Percentiles rank a stretch among this genome's conserved stretches.
Evolutionary conservation across 2,329 filamentous ascomycete genomes (phyloP).

Genomic region (Phialemonium atrogriseum): DNA sequence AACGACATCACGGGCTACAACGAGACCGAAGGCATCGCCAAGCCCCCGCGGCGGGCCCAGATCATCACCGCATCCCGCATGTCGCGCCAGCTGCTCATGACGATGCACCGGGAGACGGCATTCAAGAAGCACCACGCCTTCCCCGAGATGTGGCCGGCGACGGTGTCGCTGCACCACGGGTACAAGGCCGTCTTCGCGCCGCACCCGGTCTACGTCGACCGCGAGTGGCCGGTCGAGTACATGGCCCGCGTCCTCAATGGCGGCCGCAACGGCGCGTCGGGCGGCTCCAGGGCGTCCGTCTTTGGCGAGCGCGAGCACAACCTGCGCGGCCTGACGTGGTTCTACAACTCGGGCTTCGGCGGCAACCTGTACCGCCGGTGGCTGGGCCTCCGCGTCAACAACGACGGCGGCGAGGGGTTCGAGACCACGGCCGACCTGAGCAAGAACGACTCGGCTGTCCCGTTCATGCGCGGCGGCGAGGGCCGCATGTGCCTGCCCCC

Average conservation of each 20-base stretch:
- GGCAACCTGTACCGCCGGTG: slow-evolving; percentile 76
- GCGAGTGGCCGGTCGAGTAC: slow-evolving; percentile 74
- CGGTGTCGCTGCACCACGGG: slow-evolving; percentile 80
- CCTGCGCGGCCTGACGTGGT: slow-evolving; percentile 80
- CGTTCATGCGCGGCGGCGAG: slow-evolving; percentile 57
- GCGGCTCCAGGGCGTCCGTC: slow-evolving; percentile 63
- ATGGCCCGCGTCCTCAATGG: slow-evolving; percentile 75
- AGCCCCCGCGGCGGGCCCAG: slow-evolving; percentile 67
- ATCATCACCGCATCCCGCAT: slow-evolving; percentile 87
- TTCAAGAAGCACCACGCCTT: slow-evolving; percentile 84
- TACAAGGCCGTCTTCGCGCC: slow-evolving; percentile 88
- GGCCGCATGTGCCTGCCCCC: slow-evolving; percentile 86
- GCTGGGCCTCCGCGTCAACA: slow-evolving; percentile 74
- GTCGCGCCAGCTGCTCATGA: slow-evolving; percentile 67
- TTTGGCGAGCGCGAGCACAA: slow-evolving; percentile 87
- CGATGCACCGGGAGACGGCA: slow-evolving; percentile 87
- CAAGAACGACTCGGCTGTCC: slow-evolving; percentile 38
- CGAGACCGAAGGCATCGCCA: slow-evolving; percentile 43
- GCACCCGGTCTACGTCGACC: slow-evolving; percentile 81
- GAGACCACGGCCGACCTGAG: slow-evolving; percentile 51
- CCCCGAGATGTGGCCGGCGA: slow-evolving; percentile 93
- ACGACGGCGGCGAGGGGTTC: slow-evolving; percentile 69
- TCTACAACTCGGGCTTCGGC: slow-evolving; percentile 79
- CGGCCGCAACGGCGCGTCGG: slow-evolving; percentile 64
- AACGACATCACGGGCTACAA: slow-evolving; percentile 85